A percentile compares a stretch with the other conserved stretches of the same genome.
phyloP scores from a whole-genome alignment of 345 rosid genomes.

The Brassica nigra region DNA sequence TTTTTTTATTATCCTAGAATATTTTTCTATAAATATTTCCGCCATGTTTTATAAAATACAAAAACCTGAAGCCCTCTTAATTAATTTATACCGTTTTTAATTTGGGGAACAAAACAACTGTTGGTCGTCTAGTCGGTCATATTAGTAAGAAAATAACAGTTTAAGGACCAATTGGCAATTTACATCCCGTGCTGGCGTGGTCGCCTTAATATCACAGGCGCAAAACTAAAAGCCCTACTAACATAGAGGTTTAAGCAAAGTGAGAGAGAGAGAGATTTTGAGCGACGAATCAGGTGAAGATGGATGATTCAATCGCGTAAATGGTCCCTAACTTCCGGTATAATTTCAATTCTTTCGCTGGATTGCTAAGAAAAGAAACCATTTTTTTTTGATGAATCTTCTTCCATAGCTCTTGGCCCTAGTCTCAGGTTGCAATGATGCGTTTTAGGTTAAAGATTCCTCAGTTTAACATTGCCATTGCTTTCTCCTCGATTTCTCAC shows the following conservation, averaged over 20 bases:
- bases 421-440: slow-evolving; percentile 8
- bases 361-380: background rate
- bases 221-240: slow-evolving; percentile 19
- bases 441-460: slow-evolving; percentile 35
- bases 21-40: too few species aligned
- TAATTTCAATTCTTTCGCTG: slow-evolving; percentile 21
- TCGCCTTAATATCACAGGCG: slow-evolving; percentile 12
- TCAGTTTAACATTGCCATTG: slow-evolving; percentile 31
- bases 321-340: background rate
- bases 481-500: slow-evolving; percentile 35
- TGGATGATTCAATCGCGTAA: slow-evolving; percentile 14
- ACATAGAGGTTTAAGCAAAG: slow-evolving; percentile 20
- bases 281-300: slow-evolving; percentile 8
- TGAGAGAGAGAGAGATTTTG: background rate
- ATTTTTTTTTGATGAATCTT: slow-evolving; percentile 12
- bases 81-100: background rate
- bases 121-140: background rate
- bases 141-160: slow-evolving; percentile 1
- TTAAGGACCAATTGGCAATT: background rate
- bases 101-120: background rate
- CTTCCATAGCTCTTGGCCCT: slow-evolving; percentile 16
- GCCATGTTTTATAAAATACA: too few species aligned
- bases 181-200: background rate
- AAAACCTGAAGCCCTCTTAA: too few species aligned
- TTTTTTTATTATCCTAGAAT: too few species aligned